Percentiles rank a stretch among this genome's conserved stretches.
Conservation (phyloP, 2,329 filamentous ascomycete species). For the Bipolaris gigantea region DNA sequence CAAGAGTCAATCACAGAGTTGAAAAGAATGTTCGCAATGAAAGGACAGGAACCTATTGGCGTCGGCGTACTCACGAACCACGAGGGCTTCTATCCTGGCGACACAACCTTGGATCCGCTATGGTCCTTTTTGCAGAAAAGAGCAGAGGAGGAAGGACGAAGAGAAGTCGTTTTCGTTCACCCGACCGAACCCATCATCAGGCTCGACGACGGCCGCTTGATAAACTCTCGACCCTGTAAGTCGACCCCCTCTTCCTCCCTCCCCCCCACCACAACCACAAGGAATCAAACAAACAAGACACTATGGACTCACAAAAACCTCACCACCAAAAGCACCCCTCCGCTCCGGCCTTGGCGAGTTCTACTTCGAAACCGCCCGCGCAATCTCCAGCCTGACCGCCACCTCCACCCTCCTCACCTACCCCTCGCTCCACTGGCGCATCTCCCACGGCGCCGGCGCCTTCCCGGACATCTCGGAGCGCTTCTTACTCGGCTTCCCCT, state of each 20-base stretch:
- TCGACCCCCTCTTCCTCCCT: not conserved
- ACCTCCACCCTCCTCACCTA: slow-evolving; percentile 31
- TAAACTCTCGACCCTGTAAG: slow-evolving; percentile 40
- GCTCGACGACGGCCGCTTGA: slow-evolving; percentile 29
- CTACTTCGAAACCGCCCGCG: slow-evolving; percentile 44
- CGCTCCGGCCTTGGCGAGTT: slow-evolving; percentile 43
- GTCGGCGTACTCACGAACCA: slow-evolving; percentile 41
- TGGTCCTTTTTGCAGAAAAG: slow-evolving; percentile 34
- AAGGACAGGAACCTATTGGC: slow-evolving; percentile 34
- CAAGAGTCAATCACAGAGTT: slow-evolving; percentile 34
- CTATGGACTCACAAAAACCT: not conserved
- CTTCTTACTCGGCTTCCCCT: slow-evolving; percentile 39
- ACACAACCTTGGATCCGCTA: slow-evolving; percentile 27
- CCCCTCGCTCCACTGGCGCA: slow-evolving; percentile 38
- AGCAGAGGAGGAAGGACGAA: slow-evolving; percentile 19
- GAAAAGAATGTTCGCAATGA: slow-evolving; percentile 28
- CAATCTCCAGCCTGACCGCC: slow-evolving; percentile 40
- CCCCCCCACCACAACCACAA: not conserved
- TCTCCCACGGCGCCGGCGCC: slow-evolving; percentile 43
- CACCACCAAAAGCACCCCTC: slow-evolving; percentile 29
- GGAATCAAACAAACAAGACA: not conserved
- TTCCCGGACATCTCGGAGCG: slow-evolving; percentile 43
- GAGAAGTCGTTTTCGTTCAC: slow-evolving; percentile 40
- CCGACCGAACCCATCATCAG: slow-evolving; percentile 41
- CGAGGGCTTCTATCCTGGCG: slow-evolving; percentile 40